Conservation (phyloP, 2,329 filamentous ascomycete genomes). For the Rhytidhysteron rufulum region DNA sequence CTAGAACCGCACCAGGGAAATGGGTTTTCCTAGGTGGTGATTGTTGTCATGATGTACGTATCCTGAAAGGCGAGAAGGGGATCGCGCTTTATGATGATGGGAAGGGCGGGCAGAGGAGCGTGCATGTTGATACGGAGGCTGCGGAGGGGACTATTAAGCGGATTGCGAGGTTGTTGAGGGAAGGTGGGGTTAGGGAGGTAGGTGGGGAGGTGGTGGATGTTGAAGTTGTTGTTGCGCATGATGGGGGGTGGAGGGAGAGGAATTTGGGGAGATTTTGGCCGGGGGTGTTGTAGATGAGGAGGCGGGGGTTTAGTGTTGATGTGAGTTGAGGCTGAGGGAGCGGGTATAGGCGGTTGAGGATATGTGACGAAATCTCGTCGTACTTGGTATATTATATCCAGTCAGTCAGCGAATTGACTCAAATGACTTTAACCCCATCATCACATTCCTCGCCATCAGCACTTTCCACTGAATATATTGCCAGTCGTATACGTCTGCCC, state of each 20-base stretch:
- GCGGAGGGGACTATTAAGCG: conserved; percentile 43
- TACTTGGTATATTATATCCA: too few relatives aligned
- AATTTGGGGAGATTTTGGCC: conserved; percentile 29
- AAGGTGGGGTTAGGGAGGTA: conserved; percentile 18
- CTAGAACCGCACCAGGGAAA: conserved; percentile 32
- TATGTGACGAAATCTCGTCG: too few relatives aligned
- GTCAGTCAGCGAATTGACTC: too few relatives aligned
- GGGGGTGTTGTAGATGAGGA: not conserved
- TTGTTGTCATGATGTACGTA: conserved; percentile 50
- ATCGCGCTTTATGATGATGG: conserved; percentile 51
- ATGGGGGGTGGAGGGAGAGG: conserved; percentile 44
- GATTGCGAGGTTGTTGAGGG: conserved; percentile 35
- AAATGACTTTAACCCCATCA: too few relatives aligned
- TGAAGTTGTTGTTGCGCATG: conserved; percentile 51
- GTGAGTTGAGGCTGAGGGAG: too few relatives aligned
- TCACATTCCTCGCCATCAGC: too few relatives aligned
- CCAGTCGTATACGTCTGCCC: too few relatives aligned
- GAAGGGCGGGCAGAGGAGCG: conserved; percentile 43
- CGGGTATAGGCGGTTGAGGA: too few relatives aligned
- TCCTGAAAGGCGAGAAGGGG: conserved; percentile 49
- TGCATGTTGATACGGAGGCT: conserved; percentile 48
- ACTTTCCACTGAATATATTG: too few relatives aligned
- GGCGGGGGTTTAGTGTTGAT: too few relatives aligned
- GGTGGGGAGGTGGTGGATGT: conserved; percentile 33
- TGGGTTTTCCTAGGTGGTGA: conserved; percentile 53